Evolutionary conservation across 345 rosid genomes (phyloP).

Genomic region (Populus deltoides): DNA sequence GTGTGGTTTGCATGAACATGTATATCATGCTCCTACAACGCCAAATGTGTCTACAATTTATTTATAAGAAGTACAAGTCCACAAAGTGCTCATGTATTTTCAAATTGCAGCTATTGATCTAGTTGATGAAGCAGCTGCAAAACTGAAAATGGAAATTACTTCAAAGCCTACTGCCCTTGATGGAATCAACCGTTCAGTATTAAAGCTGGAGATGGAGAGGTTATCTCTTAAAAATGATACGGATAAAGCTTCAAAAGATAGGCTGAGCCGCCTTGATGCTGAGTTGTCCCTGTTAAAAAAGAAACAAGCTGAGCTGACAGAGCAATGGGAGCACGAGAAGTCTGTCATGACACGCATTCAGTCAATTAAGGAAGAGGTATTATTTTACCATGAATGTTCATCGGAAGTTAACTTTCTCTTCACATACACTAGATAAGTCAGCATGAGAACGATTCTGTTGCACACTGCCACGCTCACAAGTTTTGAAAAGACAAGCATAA

Average conservation of each 20-base stretch:
- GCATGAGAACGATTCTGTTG: neutral
- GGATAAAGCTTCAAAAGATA: slow-evolving; percentile 89
- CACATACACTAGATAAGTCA: neutral
- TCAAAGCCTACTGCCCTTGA: slow-evolving; percentile 98
- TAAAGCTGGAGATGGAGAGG: slow-evolving; percentile 98
- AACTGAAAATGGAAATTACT: slow-evolving; percentile 97
- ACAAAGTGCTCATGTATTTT: slow-evolving; percentile 12
- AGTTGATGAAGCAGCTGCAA: slow-evolving; percentile 99
- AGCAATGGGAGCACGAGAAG: slow-evolving; percentile 99
- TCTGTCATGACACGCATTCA: slow-evolving; percentile 92
- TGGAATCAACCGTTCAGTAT: slow-evolving; percentile 86
- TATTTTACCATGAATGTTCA: neutral
- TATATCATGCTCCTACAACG: neutral
- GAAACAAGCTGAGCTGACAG: slow-evolving; percentile 78
- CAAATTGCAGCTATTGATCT: slow-evolving; percentile 82
- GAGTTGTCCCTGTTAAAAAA: slow-evolving; percentile 69
- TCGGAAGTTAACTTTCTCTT: neutral
- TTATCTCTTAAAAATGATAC: slow-evolving; percentile 89
- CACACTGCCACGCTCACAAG: neutral
- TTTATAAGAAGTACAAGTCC: neutral
- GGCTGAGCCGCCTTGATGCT: slow-evolving; percentile 77
- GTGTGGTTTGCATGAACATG: neutral
- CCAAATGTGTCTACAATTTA: neutral
- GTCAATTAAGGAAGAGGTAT: slow-evolving; percentile 92
- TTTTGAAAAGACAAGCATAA: neutral